A percentile compares a stretch with the other conserved stretches of the same genome.
phyloP scores from a whole-genome alignment of 768 basidiomycete species.

The Hypholoma sublateritium region DNA sequence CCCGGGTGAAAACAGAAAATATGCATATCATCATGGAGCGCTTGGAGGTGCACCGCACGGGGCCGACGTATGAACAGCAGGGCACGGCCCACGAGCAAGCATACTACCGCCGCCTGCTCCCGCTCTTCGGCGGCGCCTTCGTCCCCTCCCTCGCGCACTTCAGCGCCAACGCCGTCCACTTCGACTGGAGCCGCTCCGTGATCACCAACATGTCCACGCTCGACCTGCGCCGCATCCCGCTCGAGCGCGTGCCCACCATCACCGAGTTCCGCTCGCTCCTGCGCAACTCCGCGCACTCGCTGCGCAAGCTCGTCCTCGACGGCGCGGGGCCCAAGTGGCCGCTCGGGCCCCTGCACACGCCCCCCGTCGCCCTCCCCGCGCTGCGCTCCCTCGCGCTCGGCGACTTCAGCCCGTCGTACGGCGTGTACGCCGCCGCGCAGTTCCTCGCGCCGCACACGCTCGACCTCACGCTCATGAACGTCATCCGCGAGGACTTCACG shows the following conservation, averaged over 20 bases:
- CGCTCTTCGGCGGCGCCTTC: constrained; percentile 51
- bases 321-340: constrained; percentile 55
- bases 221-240: constrained; percentile 62
- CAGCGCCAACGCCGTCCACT: constrained; percentile 56
- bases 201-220: constrained; percentile 59
- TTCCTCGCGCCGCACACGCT: constrained; percentile 57
- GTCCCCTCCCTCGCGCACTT: constrained; percentile 49
- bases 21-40: constrained; percentile 50
- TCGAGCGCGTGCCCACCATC: constrained; percentile 49
- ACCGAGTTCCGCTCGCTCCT: constrained; percentile 55
- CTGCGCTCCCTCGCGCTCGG: constrained; percentile 58
- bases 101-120: constrained; percentile 29
- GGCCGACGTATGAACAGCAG: constrained; percentile 44
- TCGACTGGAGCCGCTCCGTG: constrained; percentile 55
- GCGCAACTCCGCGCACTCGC: constrained; percentile 36
- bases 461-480: constrained; percentile 57
- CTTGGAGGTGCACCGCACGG: constrained; percentile 64
- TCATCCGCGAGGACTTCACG: constrained; percentile 51
- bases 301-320: constrained; percentile 59
- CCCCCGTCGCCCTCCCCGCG: constrained; percentile 45
- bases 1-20: constrained; percentile 29
- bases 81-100: constrained; percentile 38
- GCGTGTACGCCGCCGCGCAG: constrained; percentile 43
- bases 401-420: constrained; percentile 51
- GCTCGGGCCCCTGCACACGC: constrained; percentile 4